Evolutionary conservation across 129 eudicot species (phyloP).

Genomic region (Chrysanthemum seticuspe): DNA sequence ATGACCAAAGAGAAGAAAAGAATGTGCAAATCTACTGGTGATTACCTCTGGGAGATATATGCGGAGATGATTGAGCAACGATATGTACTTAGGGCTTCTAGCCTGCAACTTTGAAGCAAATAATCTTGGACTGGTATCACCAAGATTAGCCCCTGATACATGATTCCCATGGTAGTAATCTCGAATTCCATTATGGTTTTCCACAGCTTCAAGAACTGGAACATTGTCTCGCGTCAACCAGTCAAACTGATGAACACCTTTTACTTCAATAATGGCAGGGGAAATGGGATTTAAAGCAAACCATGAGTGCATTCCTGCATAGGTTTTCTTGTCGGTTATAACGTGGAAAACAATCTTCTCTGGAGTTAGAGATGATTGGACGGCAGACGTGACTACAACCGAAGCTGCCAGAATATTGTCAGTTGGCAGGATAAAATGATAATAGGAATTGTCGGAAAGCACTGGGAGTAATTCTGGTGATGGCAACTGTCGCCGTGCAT

Average conservation of each 20-base stretch:
- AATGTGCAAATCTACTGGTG: not conserved
- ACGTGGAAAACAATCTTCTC: constrained; percentile 88
- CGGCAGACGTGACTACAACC: constrained; percentile 91
- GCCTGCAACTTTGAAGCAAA: constrained; percentile 96
- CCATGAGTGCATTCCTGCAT: constrained; percentile 99
- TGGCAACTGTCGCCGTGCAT: constrained; percentile 92
- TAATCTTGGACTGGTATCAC: constrained; percentile 65
- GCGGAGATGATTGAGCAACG: constrained; percentile 96
- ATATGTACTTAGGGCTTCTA: constrained; percentile 96
- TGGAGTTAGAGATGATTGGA: constrained; percentile 69
- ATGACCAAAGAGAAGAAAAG: constrained; percentile 16
- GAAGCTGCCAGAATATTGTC: constrained; percentile 97
- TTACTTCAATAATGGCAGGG: constrained; percentile 93
- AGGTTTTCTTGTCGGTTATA: constrained; percentile 96
- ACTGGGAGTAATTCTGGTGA: constrained; percentile 92
- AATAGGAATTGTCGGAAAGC: constrained; percentile 84
- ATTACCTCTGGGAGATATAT: constrained; percentile 99
- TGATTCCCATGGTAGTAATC: constrained; percentile 92
- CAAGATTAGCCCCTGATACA: constrained; percentile 67
- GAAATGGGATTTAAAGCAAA: constrained; percentile 82
- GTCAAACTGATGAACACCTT: constrained; percentile 99
- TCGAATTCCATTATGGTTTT: constrained; percentile 71
- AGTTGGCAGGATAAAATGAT: constrained; percentile 81
- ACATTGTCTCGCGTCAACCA: constrained; percentile 98
- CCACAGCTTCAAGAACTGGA: constrained; percentile 97